Evolutionary conservation across 768 basidiomycete genomes (phyloP).

Genomic region (Collybiopsis luxurians): DNA sequence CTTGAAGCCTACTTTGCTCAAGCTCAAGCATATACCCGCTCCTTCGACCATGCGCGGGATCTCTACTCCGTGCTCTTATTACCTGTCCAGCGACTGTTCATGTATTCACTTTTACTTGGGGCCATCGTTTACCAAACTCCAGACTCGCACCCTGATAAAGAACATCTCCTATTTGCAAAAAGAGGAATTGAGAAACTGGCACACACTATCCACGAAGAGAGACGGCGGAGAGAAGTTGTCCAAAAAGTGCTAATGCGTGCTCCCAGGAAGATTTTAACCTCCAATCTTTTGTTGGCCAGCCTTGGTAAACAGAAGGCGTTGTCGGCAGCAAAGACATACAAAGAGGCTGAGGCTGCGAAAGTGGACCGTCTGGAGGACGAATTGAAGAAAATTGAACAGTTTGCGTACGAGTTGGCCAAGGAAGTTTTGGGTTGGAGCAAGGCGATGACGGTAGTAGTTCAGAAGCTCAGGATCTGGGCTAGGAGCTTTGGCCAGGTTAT

Average conservation of each 20-base stretch:
- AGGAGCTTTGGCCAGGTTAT: conserved; percentile 65
- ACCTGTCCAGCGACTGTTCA: conserved; percentile 93
- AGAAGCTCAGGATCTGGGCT: conserved; percentile 59
- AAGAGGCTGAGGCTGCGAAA: conserved; percentile 48
- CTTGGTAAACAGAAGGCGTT: no score
- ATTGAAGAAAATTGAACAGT: conserved; percentile 53
- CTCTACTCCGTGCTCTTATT: conserved; percentile 93
- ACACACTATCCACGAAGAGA: conserved; percentile 73
- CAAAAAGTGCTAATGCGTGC: conserved; percentile 57
- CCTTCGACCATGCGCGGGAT: conserved; percentile 88
- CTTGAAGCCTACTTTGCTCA: conserved; percentile 65
- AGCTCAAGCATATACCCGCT: conserved; percentile 63
- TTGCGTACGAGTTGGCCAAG: conserved; percentile 60
- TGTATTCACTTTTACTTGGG: conserved; percentile 84
- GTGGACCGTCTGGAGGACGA: conserved; percentile 56
- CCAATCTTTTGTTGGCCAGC: no score
- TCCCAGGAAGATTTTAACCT: conserved; percentile 49
- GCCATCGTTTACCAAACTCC: conserved; percentile 77
- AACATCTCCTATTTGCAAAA: conserved; percentile 50
- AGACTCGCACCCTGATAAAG: conserved; percentile 64
- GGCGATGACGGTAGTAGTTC: conserved; percentile 45
- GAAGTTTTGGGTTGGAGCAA: conserved; percentile 63
- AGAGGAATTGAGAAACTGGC: conserved; percentile 70
- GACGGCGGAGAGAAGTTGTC: conserved; percentile 74
- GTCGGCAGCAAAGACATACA: no score